Conservation (phyloP, 2,329 filamentous ascomycete genomes). For the Diaporthe sp. region DNA sequence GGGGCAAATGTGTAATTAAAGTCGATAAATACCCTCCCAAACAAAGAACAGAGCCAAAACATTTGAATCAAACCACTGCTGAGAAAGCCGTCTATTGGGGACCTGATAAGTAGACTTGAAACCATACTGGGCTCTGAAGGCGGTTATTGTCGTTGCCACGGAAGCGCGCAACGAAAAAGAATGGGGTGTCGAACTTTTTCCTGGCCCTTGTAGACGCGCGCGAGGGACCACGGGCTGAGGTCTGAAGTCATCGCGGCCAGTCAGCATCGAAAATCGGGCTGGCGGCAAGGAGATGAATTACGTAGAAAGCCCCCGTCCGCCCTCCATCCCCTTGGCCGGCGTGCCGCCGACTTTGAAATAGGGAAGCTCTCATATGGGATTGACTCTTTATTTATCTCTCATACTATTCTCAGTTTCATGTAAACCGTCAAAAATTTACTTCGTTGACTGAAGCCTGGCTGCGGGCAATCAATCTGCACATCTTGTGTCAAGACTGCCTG, state of each 20-base stretch:
- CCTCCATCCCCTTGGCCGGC: constrained; percentile 5
- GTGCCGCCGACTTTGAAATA: constrained; percentile 33
- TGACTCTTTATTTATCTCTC: constrained; percentile 8
- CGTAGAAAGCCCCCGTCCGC: neutral
- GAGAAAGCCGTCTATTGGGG: constrained; percentile 28
- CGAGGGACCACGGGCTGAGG: constrained; percentile 32
- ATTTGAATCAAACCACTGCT: neutral
- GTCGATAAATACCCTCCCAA: constrained; percentile 34
- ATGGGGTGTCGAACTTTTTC: neutral
- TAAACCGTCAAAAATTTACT: neutral
- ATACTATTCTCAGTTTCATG: neutral
- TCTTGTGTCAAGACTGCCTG: constrained; percentile 3
- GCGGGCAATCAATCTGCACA: constrained; percentile 7
- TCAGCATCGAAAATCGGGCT: constrained; percentile 13
- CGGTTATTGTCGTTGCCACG: constrained; percentile 23
- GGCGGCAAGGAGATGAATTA: constrained; percentile 31
- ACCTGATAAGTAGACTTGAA: constrained; percentile 15
- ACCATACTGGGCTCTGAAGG: neutral
- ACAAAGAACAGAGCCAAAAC: constrained; percentile 25
- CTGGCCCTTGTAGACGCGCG: constrained; percentile 36
- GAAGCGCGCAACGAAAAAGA: constrained; percentile 4
- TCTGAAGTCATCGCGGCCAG: constrained; percentile 40
- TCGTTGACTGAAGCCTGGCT: constrained; percentile 3
- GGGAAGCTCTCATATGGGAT: neutral
- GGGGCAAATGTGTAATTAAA: constrained; percentile 33